These are phyloP conservation scores for Cicer pinnatifidum DNA, from an alignment of 306 rosid species.

Conservation along the genomic window DNA sequence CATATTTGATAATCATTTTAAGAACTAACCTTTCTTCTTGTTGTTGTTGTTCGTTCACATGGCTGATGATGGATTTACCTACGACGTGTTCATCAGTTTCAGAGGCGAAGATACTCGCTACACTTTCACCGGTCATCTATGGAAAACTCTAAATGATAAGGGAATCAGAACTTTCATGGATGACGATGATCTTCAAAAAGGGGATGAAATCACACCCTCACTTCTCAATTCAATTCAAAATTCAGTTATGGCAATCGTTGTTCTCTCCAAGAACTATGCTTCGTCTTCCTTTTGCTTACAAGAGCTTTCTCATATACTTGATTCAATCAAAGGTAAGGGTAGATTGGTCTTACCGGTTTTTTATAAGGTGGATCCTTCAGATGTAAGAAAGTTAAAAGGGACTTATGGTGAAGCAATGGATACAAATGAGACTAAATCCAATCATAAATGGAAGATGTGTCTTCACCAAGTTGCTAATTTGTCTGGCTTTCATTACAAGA, in stretches of 20 bases:
- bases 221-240: conserved; percentile 1
- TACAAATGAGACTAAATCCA: background rate
- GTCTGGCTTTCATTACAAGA: conserved; percentile 6
- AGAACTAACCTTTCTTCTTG: background rate
- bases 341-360: conserved; percentile 1
- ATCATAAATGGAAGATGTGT: conserved; percentile 4
- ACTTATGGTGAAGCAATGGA: background rate
- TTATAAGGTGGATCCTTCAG: conserved; percentile 20
- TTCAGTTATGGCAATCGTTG: background rate
- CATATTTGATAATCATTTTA: background rate
- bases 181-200: background rate
- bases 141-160: background rate
- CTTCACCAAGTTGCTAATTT: conserved; percentile 1
- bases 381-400: background rate
- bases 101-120: conserved; percentile 5
- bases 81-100: conserved; percentile 21
- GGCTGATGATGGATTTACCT: background rate
- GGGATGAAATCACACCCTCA: background rate
- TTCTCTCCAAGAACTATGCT: conserved; percentile 4
- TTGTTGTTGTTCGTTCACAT: background rate
- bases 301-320: conserved; percentile 20
- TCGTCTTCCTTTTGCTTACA: conserved; percentile 18
- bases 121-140: conserved; percentile 11
- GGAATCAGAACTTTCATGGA: conserved; percentile 34
- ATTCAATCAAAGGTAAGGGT: background rate